These are phyloP conservation scores for Ballota nigra DNA, from an alignment of 257 asterid species.

Conservation along the genomic window DNA sequence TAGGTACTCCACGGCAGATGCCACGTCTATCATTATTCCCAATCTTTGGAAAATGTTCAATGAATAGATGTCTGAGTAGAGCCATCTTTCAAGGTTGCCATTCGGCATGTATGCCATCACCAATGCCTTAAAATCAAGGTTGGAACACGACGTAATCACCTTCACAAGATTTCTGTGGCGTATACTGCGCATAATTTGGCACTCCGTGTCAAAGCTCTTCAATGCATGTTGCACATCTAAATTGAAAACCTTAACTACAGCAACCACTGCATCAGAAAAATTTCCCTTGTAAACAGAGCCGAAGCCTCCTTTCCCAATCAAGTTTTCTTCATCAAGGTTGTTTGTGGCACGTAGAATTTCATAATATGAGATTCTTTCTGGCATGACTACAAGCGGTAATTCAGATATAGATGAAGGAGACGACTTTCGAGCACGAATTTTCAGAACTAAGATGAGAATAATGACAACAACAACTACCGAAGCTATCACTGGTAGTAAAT, in stretches of 20 bases:
- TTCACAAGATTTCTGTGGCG: slow-evolving; percentile 2
- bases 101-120: slow-evolving; percentile 13
- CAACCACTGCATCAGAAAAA: background rate
- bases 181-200: background rate
- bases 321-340: background rate
- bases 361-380: background rate
- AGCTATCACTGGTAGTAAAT: background rate
- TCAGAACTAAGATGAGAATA: background rate
- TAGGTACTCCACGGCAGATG: background rate
- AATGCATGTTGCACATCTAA: background rate
- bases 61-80: background rate
- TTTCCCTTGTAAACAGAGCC: background rate
- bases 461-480: background rate
- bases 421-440: background rate
- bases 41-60: background rate
- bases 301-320: background rate
- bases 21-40: background rate
- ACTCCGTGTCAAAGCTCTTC: slow-evolving; percentile 2
- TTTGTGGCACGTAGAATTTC: background rate
- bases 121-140: background rate
- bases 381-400: background rate
- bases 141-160: background rate
- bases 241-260: background rate
- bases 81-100: background rate
- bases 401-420: background rate